Evolutionary conservation across 2,329 filamentous ascomycete species (phyloP), one percentile per base, ranked within the genome.

Genomic region (Nemania diffusa): DNA sequence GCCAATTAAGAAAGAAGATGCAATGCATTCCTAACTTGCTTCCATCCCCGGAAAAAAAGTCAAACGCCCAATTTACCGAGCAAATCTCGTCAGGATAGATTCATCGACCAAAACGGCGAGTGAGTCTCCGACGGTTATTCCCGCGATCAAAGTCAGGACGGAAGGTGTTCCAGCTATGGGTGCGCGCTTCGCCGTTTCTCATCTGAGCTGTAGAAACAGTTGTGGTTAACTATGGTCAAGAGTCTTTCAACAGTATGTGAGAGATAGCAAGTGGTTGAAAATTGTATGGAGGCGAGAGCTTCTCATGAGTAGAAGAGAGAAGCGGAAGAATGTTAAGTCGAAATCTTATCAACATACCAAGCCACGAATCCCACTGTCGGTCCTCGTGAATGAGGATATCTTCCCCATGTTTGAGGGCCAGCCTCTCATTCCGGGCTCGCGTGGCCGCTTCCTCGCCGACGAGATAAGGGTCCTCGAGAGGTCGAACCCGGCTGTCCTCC

Each of bases 361-460:
- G 76, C 68, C 89, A 84, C 81, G 83, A 87, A 75, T 90, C 88
- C 87, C 87, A 90, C 55, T 86, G 81, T 66, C 81, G 80, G 71
- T 90, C 86, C 78, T 90, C 87, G 34, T 82, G 80, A 50, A 85
- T 78, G 62, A 91, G 78, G 48, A 88, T 78, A 65, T 87, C 86
- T 27, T 85, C 84, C 0, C 83, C 83, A 44, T 81, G 83, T 78
- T 90, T 85, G 59, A 84, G 80, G n/a, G 83, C 83, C 29, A 90
- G 77, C 68, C 90, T 82, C 73, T 87, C 86, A n/a, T 80, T 78
- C 50, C 87, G 82, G 7, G 88, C 88, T 68, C 83, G 78, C 9
- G 82, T 81, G 1, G 90, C 90, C 3, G 89, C 90, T 57, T 84
- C 84, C 78, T 91, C 89, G 37, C 90, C 90, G 1, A 92, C 90